These are phyloP conservation scores for Volvox carteri DNA, from an alignment of 163 green algal genomes.

Conservation along the genomic window DNA sequence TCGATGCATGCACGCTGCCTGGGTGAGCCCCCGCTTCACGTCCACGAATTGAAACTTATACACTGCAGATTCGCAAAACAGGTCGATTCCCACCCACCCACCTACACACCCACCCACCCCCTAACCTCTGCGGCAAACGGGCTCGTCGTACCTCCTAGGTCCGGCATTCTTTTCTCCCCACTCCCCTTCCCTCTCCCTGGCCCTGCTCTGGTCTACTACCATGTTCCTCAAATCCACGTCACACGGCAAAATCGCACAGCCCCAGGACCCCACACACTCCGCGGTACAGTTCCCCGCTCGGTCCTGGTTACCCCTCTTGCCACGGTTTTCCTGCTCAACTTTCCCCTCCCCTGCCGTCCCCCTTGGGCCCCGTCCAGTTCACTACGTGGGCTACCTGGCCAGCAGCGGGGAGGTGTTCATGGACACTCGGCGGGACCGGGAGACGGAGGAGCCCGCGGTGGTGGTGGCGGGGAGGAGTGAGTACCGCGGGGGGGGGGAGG, in stretches of 20 bases:
- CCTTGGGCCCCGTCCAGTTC: slow-evolving; percentile 69
- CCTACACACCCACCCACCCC: background rate
- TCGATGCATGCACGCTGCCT: slow-evolving; percentile 80
- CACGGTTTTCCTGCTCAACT: background rate
- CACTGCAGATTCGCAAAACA: background rate
- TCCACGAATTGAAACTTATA: background rate
- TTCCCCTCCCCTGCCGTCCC: background rate
- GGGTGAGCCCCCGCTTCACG: slow-evolving; percentile 60
- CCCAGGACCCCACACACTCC: too few relatives aligned
- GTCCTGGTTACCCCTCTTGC: background rate
- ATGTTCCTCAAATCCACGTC: too few relatives aligned
- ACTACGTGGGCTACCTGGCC: slow-evolving; percentile 77
- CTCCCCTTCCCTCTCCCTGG: too few relatives aligned
- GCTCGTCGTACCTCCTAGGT: too few relatives aligned
- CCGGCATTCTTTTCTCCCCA: too few relatives aligned
- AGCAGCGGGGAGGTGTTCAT: slow-evolving; percentile 78
- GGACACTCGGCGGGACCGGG: slow-evolving; percentile 73
- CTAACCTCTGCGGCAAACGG: too few relatives aligned
- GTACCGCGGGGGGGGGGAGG: background rate
- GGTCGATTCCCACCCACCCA: background rate
- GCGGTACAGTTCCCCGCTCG: too few relatives aligned
- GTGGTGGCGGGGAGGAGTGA: slow-evolving; percentile 83
- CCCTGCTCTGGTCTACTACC: too few relatives aligned
- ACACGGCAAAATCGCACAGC: too few relatives aligned
- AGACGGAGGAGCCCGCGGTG: slow-evolving; percentile 64